Base-by-base conservation (phyloP, 495 filamentous ascomycete species). In the Letharia lupina region DNA sequence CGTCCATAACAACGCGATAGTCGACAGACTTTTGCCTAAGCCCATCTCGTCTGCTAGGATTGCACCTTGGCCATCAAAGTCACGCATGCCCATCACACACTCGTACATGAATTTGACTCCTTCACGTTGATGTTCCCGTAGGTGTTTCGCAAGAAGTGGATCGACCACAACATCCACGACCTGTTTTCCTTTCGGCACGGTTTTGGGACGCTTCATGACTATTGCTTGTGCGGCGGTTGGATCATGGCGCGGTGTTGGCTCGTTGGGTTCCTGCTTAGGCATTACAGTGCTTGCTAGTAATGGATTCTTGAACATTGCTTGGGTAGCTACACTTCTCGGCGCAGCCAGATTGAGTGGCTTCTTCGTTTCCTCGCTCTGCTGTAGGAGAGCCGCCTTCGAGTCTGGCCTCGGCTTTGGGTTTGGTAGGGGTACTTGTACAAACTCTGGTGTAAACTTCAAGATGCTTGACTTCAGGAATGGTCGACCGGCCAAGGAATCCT, bases 11-110 rank as follows among this genome's bases (percentile, higher is more conserved):
- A 93, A 73, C 0, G 90, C 79, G 65, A 93, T 92, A 0, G 88
- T 91, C 74, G 91, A 89, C 47, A 92, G 71, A 7, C 90, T 91
- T 70, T 93, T 93, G 16, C 89, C 89, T 12, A 93, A 70, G 4
- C 89, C 89, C 89, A 93, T 93, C 68, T 92, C 90, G 71, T 93
- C 89, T 6, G 90, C 90, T 41, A 93, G 76, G 63, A 93, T 88
- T 4, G 87, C 89, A 15, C 89, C 89, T 71, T 88, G 83, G 1
- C 89, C 89, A 67, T 86, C 85, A 68, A 84, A 90, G 39, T 78
- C 73, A 52, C 87, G 79, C 81, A 91, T 83, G 15, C 89, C 89
- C 89, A 93, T 93, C 0, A 93, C 86, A 73, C 89, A 91, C 74
- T 92, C 89, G 69, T 93, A 93, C 48, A 93, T 74, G 69, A 93